phyloP scores from a whole-genome alignment of 139 green algal species.

The Chlamydomonas sp. region DNA sequence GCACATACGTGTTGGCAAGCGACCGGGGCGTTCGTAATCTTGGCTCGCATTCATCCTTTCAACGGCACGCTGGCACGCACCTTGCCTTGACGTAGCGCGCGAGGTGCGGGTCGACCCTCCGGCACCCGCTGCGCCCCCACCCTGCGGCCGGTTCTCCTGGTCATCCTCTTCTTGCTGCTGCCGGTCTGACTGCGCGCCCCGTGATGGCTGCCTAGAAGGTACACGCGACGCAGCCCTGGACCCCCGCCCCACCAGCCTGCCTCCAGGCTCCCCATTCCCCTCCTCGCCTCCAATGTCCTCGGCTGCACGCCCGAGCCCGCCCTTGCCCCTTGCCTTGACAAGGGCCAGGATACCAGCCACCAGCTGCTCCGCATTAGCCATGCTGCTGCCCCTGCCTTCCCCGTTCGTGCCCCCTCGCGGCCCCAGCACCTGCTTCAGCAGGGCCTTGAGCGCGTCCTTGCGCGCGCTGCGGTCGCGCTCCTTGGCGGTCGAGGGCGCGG shows the following conservation, averaged over 20 bases:
- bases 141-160: not conserved
- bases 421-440: constrained; percentile 27
- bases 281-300: too few relatives aligned
- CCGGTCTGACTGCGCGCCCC: too few relatives aligned
- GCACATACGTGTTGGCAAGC: too few relatives aligned
- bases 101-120: not conserved
- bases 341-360: constrained; percentile 22
- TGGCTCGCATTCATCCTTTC: too few relatives aligned
- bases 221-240: too few relatives aligned
- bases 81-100: too few relatives aligned
- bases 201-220: too few relatives aligned
- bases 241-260: too few relatives aligned
- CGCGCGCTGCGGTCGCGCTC: constrained; percentile 8
- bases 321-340: not conserved
- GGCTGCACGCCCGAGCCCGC: too few relatives aligned
- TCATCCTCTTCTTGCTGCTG: not conserved
- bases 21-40: too few relatives aligned
- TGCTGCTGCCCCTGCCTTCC: constrained; percentile 3
- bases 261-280: too few relatives aligned
- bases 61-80: too few relatives aligned
- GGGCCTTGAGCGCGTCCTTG: constrained; percentile 35
- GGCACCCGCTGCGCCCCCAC: not conserved
- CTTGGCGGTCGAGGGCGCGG: constrained; percentile 6
- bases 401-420: not conserved
- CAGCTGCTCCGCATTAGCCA: constrained; percentile 37